These are phyloP conservation scores for Volvox carteri DNA, from an alignment of 163 green algal genomes.

Conservation along the genomic window DNA sequence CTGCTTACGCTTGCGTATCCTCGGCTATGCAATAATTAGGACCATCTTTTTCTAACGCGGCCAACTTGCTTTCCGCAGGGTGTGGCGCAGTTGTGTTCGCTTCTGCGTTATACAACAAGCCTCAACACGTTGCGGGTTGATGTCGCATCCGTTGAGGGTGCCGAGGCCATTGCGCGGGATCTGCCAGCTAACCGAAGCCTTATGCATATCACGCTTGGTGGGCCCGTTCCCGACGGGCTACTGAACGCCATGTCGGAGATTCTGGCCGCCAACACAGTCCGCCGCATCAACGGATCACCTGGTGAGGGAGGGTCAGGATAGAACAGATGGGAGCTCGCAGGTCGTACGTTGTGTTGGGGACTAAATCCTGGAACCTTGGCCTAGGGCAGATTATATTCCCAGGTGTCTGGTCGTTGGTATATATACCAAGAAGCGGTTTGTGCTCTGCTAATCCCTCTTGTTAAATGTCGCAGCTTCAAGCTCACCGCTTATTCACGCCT, in stretches of 20 bases:
- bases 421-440: background rate
- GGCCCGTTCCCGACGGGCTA: constrained; percentile 70
- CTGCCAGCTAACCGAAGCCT: constrained; percentile 67
- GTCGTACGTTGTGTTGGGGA: too few relatives aligned
- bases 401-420: background rate
- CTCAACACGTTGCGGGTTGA: constrained; percentile 72
- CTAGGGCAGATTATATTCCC: too few relatives aligned
- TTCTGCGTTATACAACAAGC: constrained; percentile 67
- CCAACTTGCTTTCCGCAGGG: constrained; percentile 46
- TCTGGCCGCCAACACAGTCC: constrained; percentile 62
- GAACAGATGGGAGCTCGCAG: too few relatives aligned
- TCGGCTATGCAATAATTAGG: too few relatives aligned
- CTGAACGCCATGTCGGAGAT: constrained; percentile 64
- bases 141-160: constrained; percentile 64
- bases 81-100: constrained; percentile 64
- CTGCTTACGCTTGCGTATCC: background rate
- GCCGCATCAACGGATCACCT: constrained; percentile 39
- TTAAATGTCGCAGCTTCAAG: background rate
- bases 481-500: constrained; percentile 69
- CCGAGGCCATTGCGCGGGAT: constrained; percentile 67
- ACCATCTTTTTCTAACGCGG: too few relatives aligned
- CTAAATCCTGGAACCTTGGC: too few relatives aligned
- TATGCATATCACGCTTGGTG: constrained; percentile 73
- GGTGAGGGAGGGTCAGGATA: constrained; percentile 28
- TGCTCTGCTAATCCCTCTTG: background rate